A percentile compares a stretch with the other conserved stretches of the same genome.
Conservation (phyloP, 176 grass and related monocot genomes). For the Zizania latifolia region DNA sequence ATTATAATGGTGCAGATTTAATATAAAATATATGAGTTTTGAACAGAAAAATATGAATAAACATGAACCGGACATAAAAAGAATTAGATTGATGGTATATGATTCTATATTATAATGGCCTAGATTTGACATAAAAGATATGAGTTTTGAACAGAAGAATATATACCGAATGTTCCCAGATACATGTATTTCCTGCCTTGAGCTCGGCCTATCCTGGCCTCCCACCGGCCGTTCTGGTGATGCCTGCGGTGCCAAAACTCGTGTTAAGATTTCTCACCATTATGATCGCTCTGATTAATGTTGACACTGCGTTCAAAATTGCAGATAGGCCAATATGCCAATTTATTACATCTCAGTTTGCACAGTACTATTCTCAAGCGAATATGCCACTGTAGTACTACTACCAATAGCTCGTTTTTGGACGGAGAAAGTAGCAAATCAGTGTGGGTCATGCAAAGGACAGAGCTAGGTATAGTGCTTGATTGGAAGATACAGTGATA, state of each 20-base stretch:
- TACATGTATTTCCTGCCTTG: slow-evolving; percentile 22
- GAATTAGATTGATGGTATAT: too few relatives aligned
- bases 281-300: not conserved
- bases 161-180: slow-evolving; percentile 35
- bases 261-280: not conserved
- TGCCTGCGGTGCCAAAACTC: slow-evolving; percentile 22
- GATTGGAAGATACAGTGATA: not conserved
- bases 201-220: slow-evolving; percentile 36
- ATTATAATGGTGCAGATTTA: too few relatives aligned
- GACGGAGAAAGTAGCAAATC: not conserved
- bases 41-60: too few relatives aligned
- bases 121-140: too few relatives aligned
- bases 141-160: too few relatives aligned
- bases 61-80: too few relatives aligned
- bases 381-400: not conserved
- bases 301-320: not conserved
- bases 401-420: not conserved
- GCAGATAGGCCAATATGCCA: not conserved
- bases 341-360: not conserved
- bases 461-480: not conserved
- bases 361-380: not conserved
- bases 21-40: too few relatives aligned
- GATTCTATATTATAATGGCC: too few relatives aligned
- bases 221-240: slow-evolving; percentile 38
- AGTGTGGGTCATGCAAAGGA: not conserved